These are phyloP conservation scores for Aspergillus taichungensis DNA, from an alignment of 495 filamentous ascomycete genomes.

Conservation along the genomic window DNA sequence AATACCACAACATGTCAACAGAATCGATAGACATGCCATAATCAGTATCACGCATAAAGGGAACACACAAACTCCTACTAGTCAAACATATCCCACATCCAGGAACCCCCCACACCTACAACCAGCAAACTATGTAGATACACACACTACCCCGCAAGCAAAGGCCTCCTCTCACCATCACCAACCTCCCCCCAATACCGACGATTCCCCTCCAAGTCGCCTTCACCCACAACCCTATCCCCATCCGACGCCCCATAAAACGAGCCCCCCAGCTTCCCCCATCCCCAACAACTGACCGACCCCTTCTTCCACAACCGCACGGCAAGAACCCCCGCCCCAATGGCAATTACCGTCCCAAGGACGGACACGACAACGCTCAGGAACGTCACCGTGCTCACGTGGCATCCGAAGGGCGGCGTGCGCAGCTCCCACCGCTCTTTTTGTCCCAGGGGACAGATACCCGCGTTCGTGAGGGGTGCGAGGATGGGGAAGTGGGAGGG, in stretches of 20 bases:
- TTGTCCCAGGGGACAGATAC: conserved; percentile 39
- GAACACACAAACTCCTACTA: too few relatives aligned
- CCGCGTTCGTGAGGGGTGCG: conserved; percentile 30
- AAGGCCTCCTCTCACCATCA: conserved; percentile 22
- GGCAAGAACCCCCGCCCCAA: conserved; percentile 19
- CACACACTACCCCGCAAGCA: conserved; percentile 8
- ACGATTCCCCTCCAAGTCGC: conserved; percentile 4
- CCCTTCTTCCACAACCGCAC: conserved; percentile 16
- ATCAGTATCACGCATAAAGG: too few relatives aligned
- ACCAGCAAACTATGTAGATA: too few relatives aligned
- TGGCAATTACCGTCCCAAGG: conserved; percentile 22
- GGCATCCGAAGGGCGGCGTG: conserved; percentile 39
- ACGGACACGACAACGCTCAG: conserved; percentile 33
- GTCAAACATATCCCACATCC: too few relatives aligned
- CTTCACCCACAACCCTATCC: conserved; percentile 5
- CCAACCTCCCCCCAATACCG: conserved; percentile 8
- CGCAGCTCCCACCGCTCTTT: conserved; percentile 47
- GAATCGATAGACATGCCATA: too few relatives aligned
- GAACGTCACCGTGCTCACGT: conserved; percentile 41
- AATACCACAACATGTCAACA: too few relatives aligned
- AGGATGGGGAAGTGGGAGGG: conserved; percentile 32
- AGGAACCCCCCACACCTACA: too few relatives aligned
- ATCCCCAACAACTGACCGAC: conserved; percentile 12
- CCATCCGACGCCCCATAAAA: conserved; percentile 1
- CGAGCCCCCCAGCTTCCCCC: conserved; percentile 14